phyloP scores from a whole-genome alignment of 805 yeast species.

The Saturnispora sanitii region DNA sequence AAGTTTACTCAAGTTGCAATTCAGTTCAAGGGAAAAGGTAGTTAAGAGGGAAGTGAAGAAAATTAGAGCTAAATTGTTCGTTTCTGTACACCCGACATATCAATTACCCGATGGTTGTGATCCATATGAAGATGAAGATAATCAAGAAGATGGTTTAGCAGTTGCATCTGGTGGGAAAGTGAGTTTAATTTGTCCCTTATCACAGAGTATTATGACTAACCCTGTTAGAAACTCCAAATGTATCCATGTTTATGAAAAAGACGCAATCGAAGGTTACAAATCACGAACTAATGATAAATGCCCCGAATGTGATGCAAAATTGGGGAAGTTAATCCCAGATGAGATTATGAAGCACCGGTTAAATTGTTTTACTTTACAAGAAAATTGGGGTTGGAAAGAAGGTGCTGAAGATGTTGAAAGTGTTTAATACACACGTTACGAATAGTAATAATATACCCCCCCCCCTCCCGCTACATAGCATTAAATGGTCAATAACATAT shows the following conservation, averaged over 20 bases:
- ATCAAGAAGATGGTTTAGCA: conserved; percentile 43
- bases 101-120: conserved; percentile 39
- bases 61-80: conserved; percentile 24
- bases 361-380: conserved; percentile 4
- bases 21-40: too few species aligned
- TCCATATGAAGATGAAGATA: conserved; percentile 22
- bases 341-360: conserved; percentile 13
- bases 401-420: not conserved
- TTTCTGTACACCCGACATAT: conserved; percentile 49
- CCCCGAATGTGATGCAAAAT: conserved; percentile 42
- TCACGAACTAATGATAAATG: conserved; percentile 30
- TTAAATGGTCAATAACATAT: too few species aligned
- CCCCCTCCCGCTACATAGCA: too few species aligned
- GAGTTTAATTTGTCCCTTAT: conserved; percentile 60
- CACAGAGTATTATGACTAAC: conserved; percentile 37
- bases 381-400: conserved; percentile 8
- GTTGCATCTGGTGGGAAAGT: conserved; percentile 62
- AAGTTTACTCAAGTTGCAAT: too few species aligned
- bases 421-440: not conserved
- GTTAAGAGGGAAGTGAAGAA: not conserved
- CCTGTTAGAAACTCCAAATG: conserved; percentile 53
- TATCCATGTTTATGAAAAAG: conserved; percentile 51
- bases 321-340: conserved; percentile 10
- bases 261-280: conserved; percentile 32
- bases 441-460: too few species aligned